Base-by-base conservation (phyloP, 164 flowering plant genomes). In the Annona cherimola region DNA sequence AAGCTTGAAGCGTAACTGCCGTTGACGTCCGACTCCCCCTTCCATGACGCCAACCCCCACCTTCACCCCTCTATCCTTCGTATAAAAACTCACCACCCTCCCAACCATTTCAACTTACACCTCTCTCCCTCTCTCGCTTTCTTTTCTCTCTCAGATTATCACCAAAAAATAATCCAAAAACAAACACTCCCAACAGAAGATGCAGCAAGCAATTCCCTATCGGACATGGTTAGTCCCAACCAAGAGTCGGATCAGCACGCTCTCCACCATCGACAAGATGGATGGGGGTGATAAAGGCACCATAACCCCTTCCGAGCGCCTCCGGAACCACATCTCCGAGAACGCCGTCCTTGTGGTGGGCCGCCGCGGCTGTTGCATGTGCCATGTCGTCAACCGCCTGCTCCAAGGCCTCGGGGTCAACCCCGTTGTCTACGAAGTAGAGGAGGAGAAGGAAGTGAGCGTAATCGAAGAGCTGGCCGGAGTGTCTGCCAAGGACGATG, bases 281-380 rank as follows among this genome's bases (percentile, higher is more conserved):
- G 12, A 5, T 5, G 45, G 59, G 42, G 41, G 45, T 50, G 60
- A 35, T 2, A 65, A 67, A 19, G 35, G 35, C 35, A 14, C 4
- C 26, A 20, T 26, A 20, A 61, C 42, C 45, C 11, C 61, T 43
- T n/a, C 68, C 16, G 61, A 44, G 39, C 69, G 66, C 4, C 75
- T 85, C 45, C 40, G 59, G 68, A 69, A 61, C 3, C 46, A 85
- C 70, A 88, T 86, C 2, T 54, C 79, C 19, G 94, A 92, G 79
- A 94, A 86, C 68, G 84, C 93, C 0, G 87, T 92, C 45, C 76
- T 90, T 2, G 87, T 94, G 62, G 75, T 94, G 54, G 86, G 87
- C 0, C 80, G 73, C 65, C 66, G 84, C 0, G 98, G 91, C 7
- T 91, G 97, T 69, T 94, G 96, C 76, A 88, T 94, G 98, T 81